These are phyloP conservation scores for Ophiosphaerella herpotricha DNA, from an alignment of 2,329 filamentous ascomycete species.

Conservation along the genomic window DNA sequence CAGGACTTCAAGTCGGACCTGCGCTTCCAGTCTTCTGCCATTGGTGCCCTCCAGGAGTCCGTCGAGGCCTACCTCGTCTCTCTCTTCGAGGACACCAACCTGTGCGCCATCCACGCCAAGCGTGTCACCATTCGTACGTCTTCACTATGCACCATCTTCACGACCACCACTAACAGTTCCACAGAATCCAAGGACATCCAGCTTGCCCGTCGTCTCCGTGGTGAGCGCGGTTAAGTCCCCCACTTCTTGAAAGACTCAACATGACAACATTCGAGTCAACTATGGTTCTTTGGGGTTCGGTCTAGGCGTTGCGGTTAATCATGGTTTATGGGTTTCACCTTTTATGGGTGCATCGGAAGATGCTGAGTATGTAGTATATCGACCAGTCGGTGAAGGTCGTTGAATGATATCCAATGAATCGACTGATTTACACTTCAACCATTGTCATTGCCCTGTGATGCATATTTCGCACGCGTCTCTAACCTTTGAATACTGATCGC, in stretches of 20 bases:
- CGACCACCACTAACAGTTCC: slow-evolving; percentile 20
- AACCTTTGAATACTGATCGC: too few species aligned
- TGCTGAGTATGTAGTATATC: slow-evolving; percentile 48
- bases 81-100: slow-evolving; percentile 97
- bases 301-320: slow-evolving; percentile 42
- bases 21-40: slow-evolving; percentile 96
- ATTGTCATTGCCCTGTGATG: slow-evolving; percentile 3
- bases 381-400: slow-evolving; percentile 43
- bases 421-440: slow-evolving; percentile 34
- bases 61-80: slow-evolving; percentile 99
- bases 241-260: slow-evolving; percentile 27
- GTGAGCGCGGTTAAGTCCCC: slow-evolving; percentile 56
- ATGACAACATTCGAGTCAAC: slow-evolving; percentile 32
- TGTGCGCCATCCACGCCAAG: slow-evolving; percentile 99
- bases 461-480: too few species aligned
- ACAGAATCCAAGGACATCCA: slow-evolving; percentile 96
- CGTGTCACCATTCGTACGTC: slow-evolving; percentile 81
- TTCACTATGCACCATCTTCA: neutral
- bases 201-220: slow-evolving; percentile 68
- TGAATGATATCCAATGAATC: slow-evolving; percentile 40
- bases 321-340: slow-evolving; percentile 45
- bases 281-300: slow-evolving; percentile 33
- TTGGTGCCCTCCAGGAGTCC: slow-evolving; percentile 96
- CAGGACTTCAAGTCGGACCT: slow-evolving; percentile 69
- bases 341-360: slow-evolving; percentile 42